Base-by-base conservation (phyloP, 2,329 filamentous ascomycete species). In the Waltergamsia citrina region DNA sequence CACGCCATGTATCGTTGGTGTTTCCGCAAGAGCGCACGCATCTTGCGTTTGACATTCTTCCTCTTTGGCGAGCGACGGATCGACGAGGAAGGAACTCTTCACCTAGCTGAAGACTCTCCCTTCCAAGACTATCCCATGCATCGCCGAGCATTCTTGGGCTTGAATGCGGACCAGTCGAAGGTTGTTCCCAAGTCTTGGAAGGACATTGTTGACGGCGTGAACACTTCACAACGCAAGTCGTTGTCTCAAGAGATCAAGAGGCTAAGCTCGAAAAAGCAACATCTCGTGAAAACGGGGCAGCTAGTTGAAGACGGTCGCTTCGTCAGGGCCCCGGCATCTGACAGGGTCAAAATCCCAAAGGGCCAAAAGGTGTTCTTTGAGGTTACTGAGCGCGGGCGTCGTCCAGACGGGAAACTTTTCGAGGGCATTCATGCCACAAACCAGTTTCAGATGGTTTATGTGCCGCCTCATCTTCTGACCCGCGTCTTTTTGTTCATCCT, bases 1-100 rank as follows among this genome's bases (percentile, higher is more conserved):
- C 83, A 94, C 45, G 66, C 71, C 35, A 81, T 95, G 67, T 98
- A 94, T 53, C 80, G 78, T 7, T 96, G 90, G 90, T 98, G 92
- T 86, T 94, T 98, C 62, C 80, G 82, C 44, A 78, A 74, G 46
- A 94, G 88, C 52, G 92, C 88, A 10, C 72, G 85, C 33, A 63
- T 69, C 26, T 65, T 98, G 34, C 76, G 90, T 16, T 66, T 98
- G 23, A 93, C 86, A 2, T 85, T 88, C 62, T 98, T 98, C 54
- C 73, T 98, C 27, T 96, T 98, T 51, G 86, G 85, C 11, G 83
- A 94, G 45, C 75, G 85, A 38, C 70, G 71, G 19, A 64, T 75
- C 16, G 85, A 94, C 40, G 90, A 98, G 54, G 86, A 95, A 57
- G 85, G 86, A 7, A 67, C 65, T 17, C 62, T 82, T 30, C 61